A percentile compares a stretch with the other conserved stretches of the same genome.
These are phyloP conservation scores for Geum urbanum DNA, from an alignment of 306 rosid genomes.

Conservation along the genomic window DNA sequence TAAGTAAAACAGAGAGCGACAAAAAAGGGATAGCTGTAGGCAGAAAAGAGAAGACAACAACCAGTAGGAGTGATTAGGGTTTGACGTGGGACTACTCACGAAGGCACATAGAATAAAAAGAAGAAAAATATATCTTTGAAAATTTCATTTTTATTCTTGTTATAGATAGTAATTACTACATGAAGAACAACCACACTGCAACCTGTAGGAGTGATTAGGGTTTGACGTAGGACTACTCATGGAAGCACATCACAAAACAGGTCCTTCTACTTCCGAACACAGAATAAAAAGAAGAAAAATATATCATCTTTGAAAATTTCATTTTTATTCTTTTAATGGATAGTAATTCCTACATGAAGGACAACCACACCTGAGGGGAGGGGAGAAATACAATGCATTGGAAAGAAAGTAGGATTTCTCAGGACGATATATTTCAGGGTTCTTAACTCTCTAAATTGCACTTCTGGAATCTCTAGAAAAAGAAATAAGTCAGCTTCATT, in stretches of 20 bases:
- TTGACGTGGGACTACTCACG: neutral
- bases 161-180: too few species aligned
- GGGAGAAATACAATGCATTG: constrained; percentile 6
- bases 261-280: too few species aligned
- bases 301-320: neutral
- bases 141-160: neutral
- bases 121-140: neutral
- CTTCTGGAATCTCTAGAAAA: neutral
- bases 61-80: neutral
- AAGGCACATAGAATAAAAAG: neutral
- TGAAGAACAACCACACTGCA: neutral
- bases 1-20: neutral
- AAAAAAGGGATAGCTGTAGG: neutral
- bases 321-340: neutral
- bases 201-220: neutral
- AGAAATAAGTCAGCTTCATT: neutral
- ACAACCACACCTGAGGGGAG: neutral
- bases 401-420: neutral
- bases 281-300: neutral
- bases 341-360: neutral
- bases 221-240: neutral
- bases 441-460: neutral
- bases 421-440: constrained; percentile 1
- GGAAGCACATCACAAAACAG: neutral
- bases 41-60: neutral